Conservation (phyloP, 1,284 basidiomycete genomes). For the Xerocomus nothofagi region DNA sequence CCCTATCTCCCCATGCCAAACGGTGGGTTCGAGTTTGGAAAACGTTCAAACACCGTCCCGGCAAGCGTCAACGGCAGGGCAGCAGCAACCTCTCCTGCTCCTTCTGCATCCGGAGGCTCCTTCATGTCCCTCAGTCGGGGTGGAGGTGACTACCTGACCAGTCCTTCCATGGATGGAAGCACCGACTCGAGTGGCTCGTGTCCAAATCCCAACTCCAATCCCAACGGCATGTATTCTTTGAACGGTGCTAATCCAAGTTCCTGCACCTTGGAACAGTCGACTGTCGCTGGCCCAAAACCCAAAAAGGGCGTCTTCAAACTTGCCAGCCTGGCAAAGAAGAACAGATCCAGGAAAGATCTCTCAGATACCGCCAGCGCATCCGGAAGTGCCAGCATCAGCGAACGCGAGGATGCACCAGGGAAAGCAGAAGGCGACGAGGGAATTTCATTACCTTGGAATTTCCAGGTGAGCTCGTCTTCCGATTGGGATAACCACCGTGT, state of each 20-base stretch:
- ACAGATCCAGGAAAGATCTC: conserved; percentile 41
- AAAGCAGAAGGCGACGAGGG: conserved; percentile 54
- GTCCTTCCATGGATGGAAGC: conserved; percentile 34
- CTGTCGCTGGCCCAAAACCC: conserved; percentile 7
- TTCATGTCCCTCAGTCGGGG: conserved; percentile 22
- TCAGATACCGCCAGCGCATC: conserved; percentile 23
- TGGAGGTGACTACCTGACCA: conserved; percentile 10
- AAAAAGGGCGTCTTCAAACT: conserved; percentile 34
- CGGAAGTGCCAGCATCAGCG: conserved; percentile 10
- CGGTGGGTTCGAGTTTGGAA: conserved; percentile 14
- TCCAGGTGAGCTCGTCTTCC: conserved; percentile 52
- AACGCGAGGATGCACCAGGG: conserved; percentile 9
- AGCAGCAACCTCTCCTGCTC: conserved; percentile 16
- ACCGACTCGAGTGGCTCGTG: conserved; percentile 30
- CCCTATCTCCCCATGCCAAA: conserved; percentile 25
- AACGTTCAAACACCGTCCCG: conserved; percentile 1
- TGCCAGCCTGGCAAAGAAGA: conserved; percentile 23
- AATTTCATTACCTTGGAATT: conserved; percentile 72
- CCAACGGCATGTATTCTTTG: conserved; percentile 18
- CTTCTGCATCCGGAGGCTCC: conserved; percentile 35
- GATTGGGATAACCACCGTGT: background rate
- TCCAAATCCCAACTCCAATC: conserved; percentile 8
- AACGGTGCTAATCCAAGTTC: conserved; percentile 17
- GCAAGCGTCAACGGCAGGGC: conserved; percentile 4
- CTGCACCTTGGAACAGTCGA: conserved; percentile 12